Evolutionary conservation across 129 eudicot genomes (phyloP).

Genomic region (Flaveria bidentis): DNA sequence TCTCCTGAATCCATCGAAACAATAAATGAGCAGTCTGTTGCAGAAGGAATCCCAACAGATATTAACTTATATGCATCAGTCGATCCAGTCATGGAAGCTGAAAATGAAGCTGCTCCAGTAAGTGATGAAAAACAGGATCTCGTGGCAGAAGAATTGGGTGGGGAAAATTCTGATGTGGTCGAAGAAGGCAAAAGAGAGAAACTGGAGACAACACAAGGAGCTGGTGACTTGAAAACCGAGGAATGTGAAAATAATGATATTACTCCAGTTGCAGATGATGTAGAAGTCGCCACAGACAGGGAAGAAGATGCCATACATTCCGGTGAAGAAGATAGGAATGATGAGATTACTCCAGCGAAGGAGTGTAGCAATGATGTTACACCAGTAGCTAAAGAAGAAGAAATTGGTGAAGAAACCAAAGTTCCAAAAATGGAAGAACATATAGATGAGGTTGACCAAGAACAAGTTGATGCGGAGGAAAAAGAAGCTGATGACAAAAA

Average conservation of each 20-base stretch:
- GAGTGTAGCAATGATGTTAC: not conserved
- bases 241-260: constrained; percentile 11
- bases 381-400: not conserved
- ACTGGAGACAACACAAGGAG: not conserved
- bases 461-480: not conserved
- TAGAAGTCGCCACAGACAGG: not conserved
- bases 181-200: constrained; percentile 18
- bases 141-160: not conserved
- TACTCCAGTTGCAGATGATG: not conserved
- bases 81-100: not conserved
- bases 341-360: not conserved
- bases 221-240: not conserved
- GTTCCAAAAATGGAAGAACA: not conserved
- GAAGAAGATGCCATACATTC: not conserved
- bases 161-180: not conserved
- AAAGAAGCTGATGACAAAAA: not conserved
- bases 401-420: not conserved
- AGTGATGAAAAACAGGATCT: not conserved
- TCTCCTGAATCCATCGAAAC: not conserved
- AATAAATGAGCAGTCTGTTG: constrained; percentile 22
- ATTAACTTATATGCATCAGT: not conserved
- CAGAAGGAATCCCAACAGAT: constrained; percentile 13
- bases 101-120: not conserved
- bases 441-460: not conserved
- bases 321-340: not conserved